phyloP scores from a whole-genome alignment of 2,329 filamentous ascomycete genomes.

The Didymella pomorum region DNA sequence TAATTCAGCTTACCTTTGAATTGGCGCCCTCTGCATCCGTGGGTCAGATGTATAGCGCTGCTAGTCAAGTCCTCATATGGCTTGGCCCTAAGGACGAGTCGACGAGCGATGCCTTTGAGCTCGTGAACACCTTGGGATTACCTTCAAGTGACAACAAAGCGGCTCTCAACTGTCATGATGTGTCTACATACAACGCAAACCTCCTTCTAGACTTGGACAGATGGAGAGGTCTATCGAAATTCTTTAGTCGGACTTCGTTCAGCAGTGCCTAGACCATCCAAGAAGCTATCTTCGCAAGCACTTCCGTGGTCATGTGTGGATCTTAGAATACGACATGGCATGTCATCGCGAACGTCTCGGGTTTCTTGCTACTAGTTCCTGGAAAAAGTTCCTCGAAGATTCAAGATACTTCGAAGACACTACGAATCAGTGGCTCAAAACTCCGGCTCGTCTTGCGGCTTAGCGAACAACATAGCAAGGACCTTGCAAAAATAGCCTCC shows the following conservation, averaged over 20 bases:
- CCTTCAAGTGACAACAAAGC: not conserved
- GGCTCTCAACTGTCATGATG: slow-evolving; percentile 11
- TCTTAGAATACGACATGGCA: slow-evolving; percentile 18
- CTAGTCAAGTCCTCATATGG: slow-evolving; percentile 24
- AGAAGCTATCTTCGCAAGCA: slow-evolving; percentile 23
- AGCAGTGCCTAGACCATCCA: slow-evolving; percentile 27
- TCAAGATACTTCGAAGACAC: not conserved
- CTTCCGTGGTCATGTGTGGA: slow-evolving; percentile 22
- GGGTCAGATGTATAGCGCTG: slow-evolving; percentile 21
- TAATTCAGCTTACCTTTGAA: slow-evolving; percentile 13
- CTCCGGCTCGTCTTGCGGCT: slow-evolving; percentile 20
- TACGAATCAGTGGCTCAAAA: slow-evolving; percentile 8
- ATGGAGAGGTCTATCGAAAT: slow-evolving; percentile 19
- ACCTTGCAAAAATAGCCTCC: slow-evolving; percentile 17
- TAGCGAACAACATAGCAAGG: slow-evolving; percentile 13
- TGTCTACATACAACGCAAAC: slow-evolving; percentile 1
- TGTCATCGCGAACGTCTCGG: slow-evolving; percentile 10
- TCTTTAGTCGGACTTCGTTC: slow-evolving; percentile 25
- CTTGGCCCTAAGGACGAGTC: slow-evolving; percentile 22
- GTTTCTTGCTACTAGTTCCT: slow-evolving; percentile 21
- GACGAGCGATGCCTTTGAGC: slow-evolving; percentile 18
- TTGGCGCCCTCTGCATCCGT: slow-evolving; percentile 30
- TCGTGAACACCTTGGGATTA: slow-evolving; percentile 7
- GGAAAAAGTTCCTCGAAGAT: slow-evolving; percentile 14
- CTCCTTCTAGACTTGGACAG: slow-evolving; percentile 1